Conservation (phyloP, 768 basidiomycete species). For the Auricularia sp. region DNA sequence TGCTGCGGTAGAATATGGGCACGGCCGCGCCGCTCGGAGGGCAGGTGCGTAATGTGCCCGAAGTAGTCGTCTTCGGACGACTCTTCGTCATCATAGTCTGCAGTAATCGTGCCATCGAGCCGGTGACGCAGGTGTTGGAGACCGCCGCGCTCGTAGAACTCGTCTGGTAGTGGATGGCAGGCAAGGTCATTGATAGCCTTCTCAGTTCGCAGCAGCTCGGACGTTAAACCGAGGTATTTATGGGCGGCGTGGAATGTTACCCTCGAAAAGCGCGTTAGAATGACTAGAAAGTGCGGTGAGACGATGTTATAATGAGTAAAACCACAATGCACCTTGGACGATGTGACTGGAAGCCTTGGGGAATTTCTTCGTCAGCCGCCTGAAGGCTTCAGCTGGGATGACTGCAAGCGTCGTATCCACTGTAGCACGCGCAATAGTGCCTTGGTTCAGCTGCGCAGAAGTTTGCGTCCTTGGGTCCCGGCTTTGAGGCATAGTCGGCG, state of each 20-base stretch:
- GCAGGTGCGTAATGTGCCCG: not conserved
- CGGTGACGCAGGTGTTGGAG: conserved; percentile 81
- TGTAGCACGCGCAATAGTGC: conserved; percentile 84
- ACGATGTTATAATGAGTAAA: conserved; percentile 1
- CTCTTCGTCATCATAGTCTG: conserved; percentile 32
- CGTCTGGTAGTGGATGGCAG: conserved; percentile 82
- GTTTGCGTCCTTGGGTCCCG: not conserved
- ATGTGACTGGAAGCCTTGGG: conserved; percentile 97
- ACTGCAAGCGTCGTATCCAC: conserved; percentile 96
- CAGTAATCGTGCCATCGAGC: conserved; percentile 52
- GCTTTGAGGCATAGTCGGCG: not conserved
- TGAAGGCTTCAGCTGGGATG: conserved; percentile 95
- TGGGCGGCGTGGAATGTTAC: conserved; percentile 98
- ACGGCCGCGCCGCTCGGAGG: not conserved
- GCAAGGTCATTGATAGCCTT: conserved; percentile 96
- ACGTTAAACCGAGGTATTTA: conserved; percentile 88
- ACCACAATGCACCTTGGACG: conserved; percentile 57
- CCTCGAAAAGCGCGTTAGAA: conserved; percentile 89
- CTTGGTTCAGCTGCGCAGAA: conserved; percentile 35
- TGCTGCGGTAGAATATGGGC: not conserved
- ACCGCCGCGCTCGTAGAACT: conserved; percentile 89
- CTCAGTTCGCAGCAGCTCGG: conserved; percentile 92
- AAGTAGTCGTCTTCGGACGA: conserved; percentile 47
- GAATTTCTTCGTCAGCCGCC: conserved; percentile 86
- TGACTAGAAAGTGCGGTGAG: conserved; percentile 41